phyloP scores from a whole-genome alignment of 495 filamentous ascomycete genomes.

The Bacidia gigantensis region DNA sequence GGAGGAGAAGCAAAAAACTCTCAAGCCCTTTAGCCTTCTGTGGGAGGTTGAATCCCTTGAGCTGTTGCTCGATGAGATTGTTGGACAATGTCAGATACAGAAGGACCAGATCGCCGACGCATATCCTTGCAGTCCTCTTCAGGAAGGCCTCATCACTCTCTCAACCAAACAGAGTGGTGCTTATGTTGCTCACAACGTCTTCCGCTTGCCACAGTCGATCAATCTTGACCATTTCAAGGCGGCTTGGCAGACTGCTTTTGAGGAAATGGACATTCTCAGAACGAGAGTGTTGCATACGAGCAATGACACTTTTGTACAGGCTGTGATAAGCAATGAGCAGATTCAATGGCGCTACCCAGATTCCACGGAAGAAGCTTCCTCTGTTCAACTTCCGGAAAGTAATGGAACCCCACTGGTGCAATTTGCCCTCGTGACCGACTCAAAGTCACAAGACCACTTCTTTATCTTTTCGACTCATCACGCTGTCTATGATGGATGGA shows the following conservation, averaged over 20 bases:
- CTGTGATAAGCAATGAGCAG: slow-evolving; percentile 35
- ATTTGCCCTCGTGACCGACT: slow-evolving; percentile 34
- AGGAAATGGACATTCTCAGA: slow-evolving; percentile 38
- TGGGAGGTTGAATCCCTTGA: slow-evolving; percentile 17
- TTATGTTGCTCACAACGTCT: slow-evolving; percentile 38
- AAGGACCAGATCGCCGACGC: slow-evolving; percentile 35
- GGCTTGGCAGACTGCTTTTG: slow-evolving; percentile 39
- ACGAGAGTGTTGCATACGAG: slow-evolving; percentile 42
- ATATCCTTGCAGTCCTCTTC: slow-evolving; percentile 57
- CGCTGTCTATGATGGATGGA: slow-evolving; percentile 60
- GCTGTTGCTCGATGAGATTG: slow-evolving; percentile 31
- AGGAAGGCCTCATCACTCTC: slow-evolving; percentile 54
- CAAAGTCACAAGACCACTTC: slow-evolving; percentile 17
- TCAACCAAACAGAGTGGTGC: slow-evolving; percentile 39
- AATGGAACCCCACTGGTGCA: slow-evolving; percentile 42
- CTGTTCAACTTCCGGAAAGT: slow-evolving; percentile 31
- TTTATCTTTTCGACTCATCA: slow-evolving; percentile 57
- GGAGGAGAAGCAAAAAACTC: slow-evolving; percentile 4
- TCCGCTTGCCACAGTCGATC: slow-evolving; percentile 29
- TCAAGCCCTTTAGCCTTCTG: slow-evolving; percentile 36
- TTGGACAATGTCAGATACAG: slow-evolving; percentile 29
- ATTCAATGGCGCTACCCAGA: slow-evolving; percentile 33
- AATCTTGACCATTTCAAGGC: slow-evolving; percentile 35
- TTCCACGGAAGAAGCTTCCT: slow-evolving; percentile 33
- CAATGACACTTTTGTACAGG: slow-evolving; percentile 36